Evolutionary conservation across 768 basidiomycete species (phyloP), one percentile per base, ranked within the genome.

Genomic region (Kwoniella europaea): DNA sequence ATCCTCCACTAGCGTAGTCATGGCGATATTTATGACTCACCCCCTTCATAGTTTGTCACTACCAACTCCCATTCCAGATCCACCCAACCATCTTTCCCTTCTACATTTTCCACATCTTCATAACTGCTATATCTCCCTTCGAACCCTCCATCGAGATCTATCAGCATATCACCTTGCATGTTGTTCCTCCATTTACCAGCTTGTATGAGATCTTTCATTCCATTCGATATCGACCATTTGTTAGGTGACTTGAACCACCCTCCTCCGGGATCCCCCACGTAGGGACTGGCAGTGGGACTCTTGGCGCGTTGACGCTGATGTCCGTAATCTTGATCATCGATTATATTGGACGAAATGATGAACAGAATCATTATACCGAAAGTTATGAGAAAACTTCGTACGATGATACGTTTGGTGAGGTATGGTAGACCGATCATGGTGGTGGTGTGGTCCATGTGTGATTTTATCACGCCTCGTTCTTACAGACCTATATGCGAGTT

Each of bases 21-120:
- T 35, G 35, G 35, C 35, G 1, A 35, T 35, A 35, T 35, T 6
- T 35, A 35, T 6, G 24, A 68, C 76, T 66, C 57, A 75, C 76
- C 76, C 43, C 76, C 76, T 42, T 78, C 76, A 65, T 70, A 78
- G 13, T 15, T 50, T 15, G 74, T 69, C 4, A 63, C 42, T 0
- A 68, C 55, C 60, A 75, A n/a, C 61, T 73, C 42, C 50, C 24
- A 24, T 10, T 71, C 73, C 41, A 75, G 46, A 73, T 77, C 72
- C 20, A 77, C 41, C 72, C 74, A 71, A 12, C 68, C 65, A 54
- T 77, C 76, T 29, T 57, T 71, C 12, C 54, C 65, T 15, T 24
- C 53, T 42, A 58, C 57, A 24, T 52, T 27, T 15, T 29, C 43
- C 24, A n/a, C 44, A n/a, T 27, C 12, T 3, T 54, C 61, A 57